Base-by-base conservation (phyloP, 805 yeast species). In the Crinitomyces ghanaensis region DNA sequence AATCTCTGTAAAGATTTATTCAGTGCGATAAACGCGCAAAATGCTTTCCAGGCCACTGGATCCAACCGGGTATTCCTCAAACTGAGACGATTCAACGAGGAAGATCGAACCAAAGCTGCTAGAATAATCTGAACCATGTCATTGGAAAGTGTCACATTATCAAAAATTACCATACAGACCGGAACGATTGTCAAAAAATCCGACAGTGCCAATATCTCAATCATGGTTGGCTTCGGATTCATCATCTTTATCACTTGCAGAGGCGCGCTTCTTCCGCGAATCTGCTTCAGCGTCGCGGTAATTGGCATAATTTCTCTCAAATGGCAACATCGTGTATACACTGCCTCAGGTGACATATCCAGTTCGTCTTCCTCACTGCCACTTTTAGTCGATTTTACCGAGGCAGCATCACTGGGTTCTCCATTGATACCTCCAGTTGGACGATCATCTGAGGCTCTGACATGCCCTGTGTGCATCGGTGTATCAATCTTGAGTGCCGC, bases 241-340 rank as follows among this genome's bases (percentile, higher is more conserved):
- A 81, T 61, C 38, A 88, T 62, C 47, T 78, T 83, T 37, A 86
- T 53, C 3, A 71, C 51, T 4, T 82, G 74, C 16, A 86, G 54
- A 3, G 95, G 93, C 1, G 81, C 75, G 29, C 76, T 68, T 19
- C 84, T 74, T 15, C 80, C 83, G 48, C 74, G 75, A 40, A 86
- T 66, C 51, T 83, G 94, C 48, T 79, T 78, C 45, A 82, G 50
- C 5, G 88, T 84, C 2, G 93, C 88, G 3, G 94, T 88, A 31
- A 86, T 86, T 2, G 97, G 96, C 40, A 86, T 55, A 37, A 86
- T 86, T 49, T 86, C 96, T 35, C 96, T 65, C 38, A 86, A 61
- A 54, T 86, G 96, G 53, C 96, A 86, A 54, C 96, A 88, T 43
- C 96, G 64, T 1, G 95, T 83, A 56, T 86, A 86, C 49, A 88